Base-by-base conservation (phyloP, 345 rosid genomes). In the Zanthoxylum bungeanum region DNA sequence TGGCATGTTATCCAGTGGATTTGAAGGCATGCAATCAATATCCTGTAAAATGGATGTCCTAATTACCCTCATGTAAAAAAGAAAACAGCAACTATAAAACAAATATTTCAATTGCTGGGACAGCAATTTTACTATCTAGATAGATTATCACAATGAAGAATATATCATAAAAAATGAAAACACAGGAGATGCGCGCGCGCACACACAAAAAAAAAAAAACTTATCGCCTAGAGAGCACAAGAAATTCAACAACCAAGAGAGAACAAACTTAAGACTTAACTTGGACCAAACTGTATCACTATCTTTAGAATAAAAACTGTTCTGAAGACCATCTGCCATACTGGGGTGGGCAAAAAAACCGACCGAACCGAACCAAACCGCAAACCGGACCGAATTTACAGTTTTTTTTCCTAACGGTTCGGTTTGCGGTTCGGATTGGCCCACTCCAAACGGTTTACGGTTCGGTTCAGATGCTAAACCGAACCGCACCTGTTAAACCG, bases 11-110 rank as follows among this genome's bases (percentile, higher is more conserved):
- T 91, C 97, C 75, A 86, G 70, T 4, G 92, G 89, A 83, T 93
- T 86, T 73, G 73, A 74, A 77, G 99, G 99, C 99, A 96, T 96
- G 84, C 97, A 93, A 77, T 96, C 97, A 78, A 91, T 78, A 84
- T 96, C 99, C 99, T 93, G 88, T 74, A 79, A 70, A 36, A 75
- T 5, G 21, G 40, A 70, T 66, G 10, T 40, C 27, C 36, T 60
- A 19, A 63, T 50, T 79, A 60, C 40, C 27, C 34, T 50, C 49
- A 60, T 5, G 51, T 33, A n/a, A 37, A n/a, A 37, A 33, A 3
- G 52, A 25, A 33, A 58, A n/a, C 59, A 1, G 4, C 14, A 55
- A 66, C 12, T 27, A 22, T 28, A 22, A 5, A 19, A 37, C 17
- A 75, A 28, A 24, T 36, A 55, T 34, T 51, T 33, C 52, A 64